Conservation (phyloP, 352 stramenopile species). For the Phytophthora sansomeana region DNA sequence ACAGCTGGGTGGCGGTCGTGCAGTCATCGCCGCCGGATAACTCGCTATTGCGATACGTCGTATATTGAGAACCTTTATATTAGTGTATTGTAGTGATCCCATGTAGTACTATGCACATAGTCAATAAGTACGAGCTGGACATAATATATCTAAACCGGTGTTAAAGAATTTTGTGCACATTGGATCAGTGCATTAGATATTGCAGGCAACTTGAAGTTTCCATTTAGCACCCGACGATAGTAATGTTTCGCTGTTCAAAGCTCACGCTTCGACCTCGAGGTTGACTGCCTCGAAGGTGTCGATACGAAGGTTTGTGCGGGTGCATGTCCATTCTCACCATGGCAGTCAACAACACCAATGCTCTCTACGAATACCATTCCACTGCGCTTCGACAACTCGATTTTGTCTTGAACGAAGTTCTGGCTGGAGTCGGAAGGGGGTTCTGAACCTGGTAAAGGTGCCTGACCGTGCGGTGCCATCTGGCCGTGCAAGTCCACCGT, state of each 20-base stretch:
- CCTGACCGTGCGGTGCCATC: background rate
- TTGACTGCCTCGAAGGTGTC: slow-evolving; percentile 9
- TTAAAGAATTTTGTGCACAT: too few species aligned
- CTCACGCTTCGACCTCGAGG: background rate
- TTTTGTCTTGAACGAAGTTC: background rate
- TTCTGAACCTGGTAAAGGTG: slow-evolving; percentile 15
- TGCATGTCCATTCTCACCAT: slow-evolving; percentile 1
- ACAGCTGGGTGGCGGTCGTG: background rate
- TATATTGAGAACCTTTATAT: background rate
- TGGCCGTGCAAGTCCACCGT: slow-evolving; percentile 16
- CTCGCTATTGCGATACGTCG: background rate
- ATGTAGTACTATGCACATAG: too few species aligned
- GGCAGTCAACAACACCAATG: background rate
- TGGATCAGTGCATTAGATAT: too few species aligned
- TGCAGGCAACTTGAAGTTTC: slow-evolving; percentile 1
- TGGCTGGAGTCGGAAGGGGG: background rate
- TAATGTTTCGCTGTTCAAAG: slow-evolving; percentile 12
- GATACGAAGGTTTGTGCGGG: background rate
- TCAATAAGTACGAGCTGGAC: too few species aligned
- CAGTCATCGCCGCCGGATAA: slow-evolving; percentile 7
- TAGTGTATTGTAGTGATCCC: too few species aligned
- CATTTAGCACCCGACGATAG: slow-evolving; percentile 10
- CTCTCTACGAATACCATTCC: slow-evolving; percentile 5
- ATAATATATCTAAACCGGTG: too few species aligned
- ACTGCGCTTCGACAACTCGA: background rate